phyloP scores from a whole-genome alignment of 768 basidiomycete genomes.

The Porphyrellus cyaneotinctus region DNA sequence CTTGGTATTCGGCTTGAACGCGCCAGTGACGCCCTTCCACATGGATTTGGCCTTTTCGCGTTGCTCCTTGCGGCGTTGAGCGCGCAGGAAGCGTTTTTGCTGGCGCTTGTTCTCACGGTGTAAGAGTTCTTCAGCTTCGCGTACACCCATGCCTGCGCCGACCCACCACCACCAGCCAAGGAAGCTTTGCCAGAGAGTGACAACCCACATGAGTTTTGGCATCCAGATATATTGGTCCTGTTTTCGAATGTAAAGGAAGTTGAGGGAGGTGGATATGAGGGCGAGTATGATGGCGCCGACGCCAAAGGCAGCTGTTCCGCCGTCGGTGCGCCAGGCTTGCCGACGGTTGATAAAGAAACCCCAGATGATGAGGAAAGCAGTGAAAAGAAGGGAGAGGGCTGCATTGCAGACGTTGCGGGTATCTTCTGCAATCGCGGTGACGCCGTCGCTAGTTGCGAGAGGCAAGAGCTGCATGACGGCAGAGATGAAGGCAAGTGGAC shows the following conservation, averaged over 20 bases:
- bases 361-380: constrained; percentile 86
- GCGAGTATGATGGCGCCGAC: constrained; percentile 81
- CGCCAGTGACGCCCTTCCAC: constrained; percentile 56
- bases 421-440: constrained; percentile 59
- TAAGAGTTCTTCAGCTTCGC: constrained; percentile 65
- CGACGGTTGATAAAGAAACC: constrained; percentile 84
- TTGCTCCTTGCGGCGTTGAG: constrained; percentile 46
- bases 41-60: constrained; percentile 52
- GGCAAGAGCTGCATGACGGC: constrained; percentile 82
- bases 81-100: constrained; percentile 41
- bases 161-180: constrained; percentile 99
- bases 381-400: constrained; percentile 93
- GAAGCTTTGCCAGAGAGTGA: constrained; percentile 96
- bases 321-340: constrained; percentile 94
- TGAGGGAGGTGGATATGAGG: constrained; percentile 75
- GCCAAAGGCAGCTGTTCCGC: constrained; percentile 94
- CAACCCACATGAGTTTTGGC: constrained; percentile 82
- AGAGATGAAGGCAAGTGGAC: constrained; percentile 81
- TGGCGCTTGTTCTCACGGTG: constrained; percentile 52
- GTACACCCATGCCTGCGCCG: constrained; percentile 80
- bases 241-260: constrained; percentile 80
- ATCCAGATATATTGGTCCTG: constrained; percentile 92
- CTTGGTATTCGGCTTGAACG: constrained; percentile 33
- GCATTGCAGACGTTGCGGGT: constrained; percentile 95
- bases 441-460: constrained; percentile 37